Evolutionary conservation across 1,139 yeast genomes (phyloP), one percentile per base, ranked within the genome.

Genomic region (Meyerozyma sp.): DNA sequence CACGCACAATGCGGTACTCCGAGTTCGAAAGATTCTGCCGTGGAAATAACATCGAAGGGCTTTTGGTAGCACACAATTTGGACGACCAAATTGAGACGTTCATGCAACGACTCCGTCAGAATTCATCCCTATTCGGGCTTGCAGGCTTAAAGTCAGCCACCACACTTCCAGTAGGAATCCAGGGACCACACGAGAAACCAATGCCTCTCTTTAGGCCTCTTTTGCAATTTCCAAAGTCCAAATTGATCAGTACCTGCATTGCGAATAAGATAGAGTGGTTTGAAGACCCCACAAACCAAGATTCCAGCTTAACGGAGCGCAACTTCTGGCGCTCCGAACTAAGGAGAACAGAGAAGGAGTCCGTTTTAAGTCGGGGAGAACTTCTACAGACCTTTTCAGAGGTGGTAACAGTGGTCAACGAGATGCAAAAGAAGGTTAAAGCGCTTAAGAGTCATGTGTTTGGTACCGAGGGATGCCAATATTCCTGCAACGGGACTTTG

Each of bases 61-160:
- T 86, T 9, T 59, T 81, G 39, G 65, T 82, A 42, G 95, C 85
- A 0, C 95, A 87, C 55, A 86, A 81, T 51, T 55, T 68, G 41
- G 81, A 85, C 55, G 95, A 87, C 57, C 90, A 84, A 54, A 47
- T 83, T 10, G 95, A 87, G 54, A 84, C 94, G 0, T 80, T 77
- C 51, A 51, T 83, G 20, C 70, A 81, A 57, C 60, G 95, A 35
- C 62, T 84, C 36, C 59, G 68, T 21, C 63, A 67, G 25, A 76
- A 80, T 36, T 79, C 87, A 14, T 72, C 86, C 0, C 50, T 82
- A 8, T 77, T 73, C 56, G 95, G 94, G 0, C 64, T 84, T 11
- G 66, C 58, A 3, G 78, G 81, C 0, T 65, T 77, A 50, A 55
- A 55, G 36, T 42, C 46, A 3, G 29, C 36, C 2, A 44, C 70